Percentiles rank a stretch among this genome's conserved stretches.
Conservation (phyloP, 2,329 filamentous ascomycete genomes). For the Pseudogymnoascus sp. region DNA sequence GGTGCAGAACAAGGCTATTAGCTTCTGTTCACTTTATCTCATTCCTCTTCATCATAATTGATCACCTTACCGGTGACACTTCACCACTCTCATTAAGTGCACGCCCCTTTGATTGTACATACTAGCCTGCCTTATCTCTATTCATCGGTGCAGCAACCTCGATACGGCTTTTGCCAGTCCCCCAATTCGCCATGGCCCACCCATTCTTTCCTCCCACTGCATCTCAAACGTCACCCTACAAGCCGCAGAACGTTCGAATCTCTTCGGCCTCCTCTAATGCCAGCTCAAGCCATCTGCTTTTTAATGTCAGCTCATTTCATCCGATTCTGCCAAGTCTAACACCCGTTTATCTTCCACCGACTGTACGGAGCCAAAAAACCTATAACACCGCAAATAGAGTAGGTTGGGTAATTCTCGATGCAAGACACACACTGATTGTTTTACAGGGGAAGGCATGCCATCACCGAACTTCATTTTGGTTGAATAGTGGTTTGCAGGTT, state of each 20-base stretch:
- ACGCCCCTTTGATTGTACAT: no score
- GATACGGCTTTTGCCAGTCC: background rate
- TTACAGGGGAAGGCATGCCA: background rate
- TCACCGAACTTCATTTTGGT: background rate
- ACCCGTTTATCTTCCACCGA: background rate
- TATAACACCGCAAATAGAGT: background rate
- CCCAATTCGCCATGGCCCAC: background rate
- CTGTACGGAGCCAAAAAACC: background rate
- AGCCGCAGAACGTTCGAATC: background rate
- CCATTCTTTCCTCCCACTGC: background rate
- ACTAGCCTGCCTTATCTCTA: background rate
- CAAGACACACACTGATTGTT: background rate
- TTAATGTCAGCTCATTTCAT: no score
- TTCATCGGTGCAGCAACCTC: background rate
- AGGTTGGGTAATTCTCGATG: background rate
- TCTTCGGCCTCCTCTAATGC: background rate
- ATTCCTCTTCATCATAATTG: background rate
- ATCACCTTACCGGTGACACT: background rate
- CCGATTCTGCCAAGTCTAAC: background rate
- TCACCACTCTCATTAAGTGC: no score
- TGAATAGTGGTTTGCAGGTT: background rate
- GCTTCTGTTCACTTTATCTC: no score
- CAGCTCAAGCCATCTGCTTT: background rate
- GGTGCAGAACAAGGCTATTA: background rate
- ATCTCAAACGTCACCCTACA: background rate